Evolutionary conservation across 768 basidiomycete species (phyloP), one percentile per base, ranked within the genome.

Genomic region (Amyloporia xantha): DNA sequence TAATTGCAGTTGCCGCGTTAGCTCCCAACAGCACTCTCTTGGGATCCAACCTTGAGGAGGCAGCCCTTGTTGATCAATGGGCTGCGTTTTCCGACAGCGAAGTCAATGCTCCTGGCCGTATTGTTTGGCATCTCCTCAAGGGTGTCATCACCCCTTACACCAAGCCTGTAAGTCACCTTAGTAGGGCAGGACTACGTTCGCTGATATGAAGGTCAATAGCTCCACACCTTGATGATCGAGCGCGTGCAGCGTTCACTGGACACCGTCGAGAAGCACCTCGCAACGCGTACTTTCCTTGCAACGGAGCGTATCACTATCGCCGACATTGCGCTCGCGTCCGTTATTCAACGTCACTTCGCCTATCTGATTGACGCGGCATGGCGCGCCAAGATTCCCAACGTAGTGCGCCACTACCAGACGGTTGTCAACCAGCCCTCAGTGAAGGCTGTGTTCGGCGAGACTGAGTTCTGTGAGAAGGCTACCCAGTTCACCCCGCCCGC

Each of bases 231-330:
- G 40, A 62, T 79, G 49, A 57, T 68, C 13, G 82, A 86, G 41
- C 75, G 74, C 28, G 75, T 82, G 60, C 54, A 67, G 36, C 74
- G 78, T 40, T 68, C 79, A 17, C 73, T 96, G 43, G 70, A 70
- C 35, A 81, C 80, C 54, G 73, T 98, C 49, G 80, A 99, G 56
- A 66, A 69, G 27, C 78, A 88, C 72, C 81, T 99, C 59, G 63
- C 73, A 42, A 74, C 79, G 49, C 81, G 78, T 62, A 99, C 95
- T 40, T 98, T 82, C 79, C 78, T 98, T 60, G 92, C 92, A 48
- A 85, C 84, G 56, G 91, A 99, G 65, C 89, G 95, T 62, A 86
- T 98, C 75, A 91, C 92, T 53, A 76, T 95, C 41, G 96, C 93
- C 54, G 96, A 99, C 61, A 66, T 99, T 67, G 64, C 66, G 62